phyloP scores from a whole-genome alignment of 306 rosid species.

The Glycine tomentella region DNA sequence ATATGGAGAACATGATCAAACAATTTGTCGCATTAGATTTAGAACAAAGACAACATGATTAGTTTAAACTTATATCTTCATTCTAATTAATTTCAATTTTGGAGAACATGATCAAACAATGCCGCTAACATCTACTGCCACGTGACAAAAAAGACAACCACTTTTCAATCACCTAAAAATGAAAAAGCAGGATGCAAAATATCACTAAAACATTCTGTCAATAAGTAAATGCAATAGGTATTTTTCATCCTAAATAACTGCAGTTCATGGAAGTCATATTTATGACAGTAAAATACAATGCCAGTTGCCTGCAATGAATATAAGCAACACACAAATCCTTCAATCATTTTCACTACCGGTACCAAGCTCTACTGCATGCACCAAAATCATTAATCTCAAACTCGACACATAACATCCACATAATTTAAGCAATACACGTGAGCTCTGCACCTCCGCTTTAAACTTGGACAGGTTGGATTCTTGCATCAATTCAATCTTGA shows the following conservation, averaged over 20 bases:
- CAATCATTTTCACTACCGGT: too few relatives aligned
- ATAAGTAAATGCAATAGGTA: not conserved
- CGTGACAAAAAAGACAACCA: not conserved
- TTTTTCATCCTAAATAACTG: not conserved
- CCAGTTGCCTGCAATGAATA: too few relatives aligned
- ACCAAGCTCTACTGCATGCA: too few relatives aligned
- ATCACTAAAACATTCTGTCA: not conserved
- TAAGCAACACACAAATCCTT: too few relatives aligned
- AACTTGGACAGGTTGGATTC: conserved; percentile 85
- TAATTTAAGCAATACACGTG: conserved; percentile 67
- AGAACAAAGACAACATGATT: too few relatives aligned
- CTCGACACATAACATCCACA: not conserved
- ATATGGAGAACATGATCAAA: conserved; percentile 5
- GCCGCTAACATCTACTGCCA: not conserved
- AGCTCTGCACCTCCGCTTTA: conserved; percentile 91
- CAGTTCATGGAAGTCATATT: not conserved
- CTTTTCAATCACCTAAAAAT: conserved; percentile 27
- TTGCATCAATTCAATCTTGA: conserved; percentile 75
- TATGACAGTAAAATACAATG: conserved; percentile 1
- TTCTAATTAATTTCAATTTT: too few relatives aligned
- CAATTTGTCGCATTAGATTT: too few relatives aligned
- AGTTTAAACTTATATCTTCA: too few relatives aligned
- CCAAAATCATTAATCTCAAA: conserved; percentile 24
- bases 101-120: too few relatives aligned
- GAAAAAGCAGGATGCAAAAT: conserved; percentile 19